Base-by-base conservation (phyloP, 495 filamentous ascomycete species). In the Hypoxylon rickii region DNA sequence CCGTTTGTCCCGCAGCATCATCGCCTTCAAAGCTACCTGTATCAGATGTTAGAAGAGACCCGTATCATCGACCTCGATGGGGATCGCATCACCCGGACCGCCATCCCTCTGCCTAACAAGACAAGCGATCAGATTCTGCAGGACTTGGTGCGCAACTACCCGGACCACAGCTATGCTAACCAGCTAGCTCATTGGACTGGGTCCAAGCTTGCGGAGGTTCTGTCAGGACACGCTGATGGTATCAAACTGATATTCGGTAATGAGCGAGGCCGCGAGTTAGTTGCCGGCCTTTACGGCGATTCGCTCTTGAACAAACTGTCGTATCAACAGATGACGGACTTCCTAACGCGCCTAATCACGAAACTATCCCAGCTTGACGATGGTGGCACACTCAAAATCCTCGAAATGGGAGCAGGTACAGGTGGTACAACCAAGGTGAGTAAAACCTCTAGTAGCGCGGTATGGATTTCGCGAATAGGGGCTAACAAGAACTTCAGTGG, bases 231-330 rank as follows among this genome's bases (percentile, higher is more conserved):
- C 16, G 59, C 58, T 6, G 76, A 80, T 60, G 73, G 72, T 0
- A 58, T 78, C 24, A 57, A 74, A 36, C 34, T 79, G 12, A 71
- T 80, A 3, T 80, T 80, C 22, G 76, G 72, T 2, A 67, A 62
- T 1, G 40, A 59, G 12, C 69, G 78, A 47, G 75, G 71, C 4
- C 65, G 73, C 22, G 60, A 75, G 29, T 64, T 79, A 0, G 70
- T 77, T 0, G 59, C 67, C 0, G 73, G 65, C 17, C 57, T 80
- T 19, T 82, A 82, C 34, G 65, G 69, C 11, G 69, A 80, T 11
- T 67, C 50, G n/a, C 65, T 67, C 1, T 54, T 78, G 26, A 76
- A 78, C 47, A 50, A 61, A 1, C 20, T 73, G 1, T 56, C 55
- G 0, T 67, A 70, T 51, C 63, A 61, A 15, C 70, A 75, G 38